These are phyloP conservation scores for Penicillium frequentans DNA, from an alignment of 2,329 filamentous ascomycete species.

Conservation along the genomic window DNA sequence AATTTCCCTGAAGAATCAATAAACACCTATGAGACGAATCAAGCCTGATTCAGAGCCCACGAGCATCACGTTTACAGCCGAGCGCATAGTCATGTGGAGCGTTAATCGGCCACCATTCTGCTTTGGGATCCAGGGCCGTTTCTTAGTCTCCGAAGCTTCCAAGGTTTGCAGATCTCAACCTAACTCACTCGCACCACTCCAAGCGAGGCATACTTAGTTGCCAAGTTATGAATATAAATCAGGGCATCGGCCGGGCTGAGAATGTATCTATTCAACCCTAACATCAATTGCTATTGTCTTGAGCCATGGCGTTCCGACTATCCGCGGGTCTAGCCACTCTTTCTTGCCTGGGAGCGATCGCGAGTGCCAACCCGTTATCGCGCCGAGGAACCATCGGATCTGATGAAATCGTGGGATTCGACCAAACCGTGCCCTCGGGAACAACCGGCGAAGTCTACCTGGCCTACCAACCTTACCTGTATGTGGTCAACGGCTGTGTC, in stretches of 20 bases:
- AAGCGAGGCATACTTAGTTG: not conserved
- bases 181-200: not conserved
- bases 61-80: not conserved
- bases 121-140: slow-evolving; percentile 8
- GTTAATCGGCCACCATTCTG: slow-evolving; percentile 2
- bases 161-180: slow-evolving; percentile 2
- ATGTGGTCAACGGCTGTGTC: slow-evolving; percentile 61
- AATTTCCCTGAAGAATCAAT: not conserved
- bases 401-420: slow-evolving; percentile 54
- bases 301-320: not conserved
- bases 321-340: not conserved
- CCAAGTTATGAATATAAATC: not conserved
- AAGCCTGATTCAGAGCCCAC: slow-evolving; percentile 3
- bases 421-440: slow-evolving; percentile 53
- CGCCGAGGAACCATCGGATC: slow-evolving; percentile 45
- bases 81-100: not conserved
- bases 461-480: slow-evolving; percentile 57
- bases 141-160: slow-evolving; percentile 1
- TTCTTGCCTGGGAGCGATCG: not conserved
- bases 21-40: slow-evolving; percentile 3
- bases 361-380: not conserved
- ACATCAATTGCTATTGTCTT: not conserved
- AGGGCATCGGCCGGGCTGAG: not conserved
- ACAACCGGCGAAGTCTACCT: slow-evolving; percentile 51
- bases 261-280: not conserved